Evolutionary conservation across 2,329 filamentous ascomycete species (phyloP).

Genomic region (Aureobasidium subglaciale): DNA sequence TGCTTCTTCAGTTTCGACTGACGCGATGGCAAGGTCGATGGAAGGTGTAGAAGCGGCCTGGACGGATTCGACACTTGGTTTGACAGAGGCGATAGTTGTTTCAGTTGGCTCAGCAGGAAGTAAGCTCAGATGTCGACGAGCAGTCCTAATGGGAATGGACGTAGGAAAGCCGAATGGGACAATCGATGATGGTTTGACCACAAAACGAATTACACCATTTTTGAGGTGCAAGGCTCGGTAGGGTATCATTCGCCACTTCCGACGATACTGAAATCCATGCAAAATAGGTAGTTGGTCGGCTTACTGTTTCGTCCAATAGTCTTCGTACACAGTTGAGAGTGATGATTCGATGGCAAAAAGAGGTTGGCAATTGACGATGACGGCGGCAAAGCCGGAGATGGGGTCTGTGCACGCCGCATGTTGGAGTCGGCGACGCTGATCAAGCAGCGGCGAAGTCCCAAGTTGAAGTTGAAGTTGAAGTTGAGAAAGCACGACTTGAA

Average conservation of each 20-base stretch:
- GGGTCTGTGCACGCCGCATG: constrained; percentile 2
- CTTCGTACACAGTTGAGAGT: too few relatives aligned
- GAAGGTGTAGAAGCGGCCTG: too few relatives aligned
- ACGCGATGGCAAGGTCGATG: too few relatives aligned
- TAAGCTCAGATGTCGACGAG: background rate
- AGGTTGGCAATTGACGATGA: background rate
- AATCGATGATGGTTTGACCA: background rate
- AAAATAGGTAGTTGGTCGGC: background rate
- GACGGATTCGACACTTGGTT: background rate
- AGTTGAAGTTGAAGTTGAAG: too few relatives aligned
- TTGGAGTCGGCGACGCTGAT: background rate
- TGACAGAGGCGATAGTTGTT: too few relatives aligned
- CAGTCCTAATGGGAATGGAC: background rate
- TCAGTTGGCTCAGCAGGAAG: background rate
- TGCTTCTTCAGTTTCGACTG: background rate
- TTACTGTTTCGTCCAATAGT: too few relatives aligned
- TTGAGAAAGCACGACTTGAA: background rate
- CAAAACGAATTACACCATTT: background rate
- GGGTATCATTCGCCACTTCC: background rate
- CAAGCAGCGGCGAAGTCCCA: constrained; percentile 10
- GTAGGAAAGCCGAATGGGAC: background rate
- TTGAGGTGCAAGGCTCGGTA: background rate
- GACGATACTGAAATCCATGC: background rate
- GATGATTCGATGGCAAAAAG: too few relatives aligned
- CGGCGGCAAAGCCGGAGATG: background rate